Evolutionary conservation across 2,329 filamentous ascomycete genomes (phyloP).

Genomic region (Ceratocystis lukuohia): DNA sequence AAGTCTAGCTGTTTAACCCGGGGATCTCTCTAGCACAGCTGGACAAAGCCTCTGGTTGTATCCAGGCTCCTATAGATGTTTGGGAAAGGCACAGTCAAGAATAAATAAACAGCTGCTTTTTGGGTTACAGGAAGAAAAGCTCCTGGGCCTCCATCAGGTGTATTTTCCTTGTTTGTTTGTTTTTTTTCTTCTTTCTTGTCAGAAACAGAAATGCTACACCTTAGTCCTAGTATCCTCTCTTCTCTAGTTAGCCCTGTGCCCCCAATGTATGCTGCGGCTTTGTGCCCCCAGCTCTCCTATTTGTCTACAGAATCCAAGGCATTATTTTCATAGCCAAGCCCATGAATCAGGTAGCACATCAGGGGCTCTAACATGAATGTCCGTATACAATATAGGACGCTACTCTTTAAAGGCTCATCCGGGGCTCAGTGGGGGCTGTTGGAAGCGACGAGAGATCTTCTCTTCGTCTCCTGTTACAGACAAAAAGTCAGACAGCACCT

Average conservation of each 20-base stretch:
- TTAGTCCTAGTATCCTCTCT: neutral
- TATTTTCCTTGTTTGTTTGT: too few species aligned
- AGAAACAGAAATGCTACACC: neutral
- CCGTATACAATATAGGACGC: neutral
- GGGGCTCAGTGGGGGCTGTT: neutral
- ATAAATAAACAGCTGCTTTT: too few species aligned
- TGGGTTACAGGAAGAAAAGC: too few species aligned
- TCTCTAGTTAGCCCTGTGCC: neutral
- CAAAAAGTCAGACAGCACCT: neutral
- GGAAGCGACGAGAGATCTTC: neutral
- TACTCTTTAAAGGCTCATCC: too few species aligned
- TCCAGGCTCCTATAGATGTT: too few species aligned
- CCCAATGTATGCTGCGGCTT: neutral
- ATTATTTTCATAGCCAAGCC: neutral
- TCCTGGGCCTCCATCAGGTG: too few species aligned
- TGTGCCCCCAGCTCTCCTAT: neutral
- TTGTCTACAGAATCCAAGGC: neutral
- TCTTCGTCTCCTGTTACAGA: constrained; percentile 2
- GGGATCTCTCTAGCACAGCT: too few species aligned
- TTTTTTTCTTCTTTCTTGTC: neutral
- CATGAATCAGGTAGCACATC: neutral
- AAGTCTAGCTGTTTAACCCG: too few species aligned
- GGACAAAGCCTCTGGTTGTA: too few species aligned
- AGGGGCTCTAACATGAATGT: neutral
- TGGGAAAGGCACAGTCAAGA: too few species aligned